Evolutionary conservation across 306 rosid genomes (phyloP).

Genomic region (Vachellia collinsii): DNA sequence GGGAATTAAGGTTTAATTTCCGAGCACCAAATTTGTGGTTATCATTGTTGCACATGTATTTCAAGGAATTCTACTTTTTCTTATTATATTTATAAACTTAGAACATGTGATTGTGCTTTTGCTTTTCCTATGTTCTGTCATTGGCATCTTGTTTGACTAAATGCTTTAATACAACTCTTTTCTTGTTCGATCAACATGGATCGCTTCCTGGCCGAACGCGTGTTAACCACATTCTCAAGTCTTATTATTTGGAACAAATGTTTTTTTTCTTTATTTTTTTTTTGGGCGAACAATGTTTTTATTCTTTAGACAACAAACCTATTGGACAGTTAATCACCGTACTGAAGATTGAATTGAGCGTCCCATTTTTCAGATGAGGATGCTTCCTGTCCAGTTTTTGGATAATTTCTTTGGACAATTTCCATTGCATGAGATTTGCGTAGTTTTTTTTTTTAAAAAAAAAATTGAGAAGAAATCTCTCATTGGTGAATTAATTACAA

Average conservation of each 20-base stretch:
- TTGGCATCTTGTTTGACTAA: constrained; percentile 24
- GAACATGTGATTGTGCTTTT: constrained; percentile 1
- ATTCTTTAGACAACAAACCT: background rate
- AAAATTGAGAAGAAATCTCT: too few relatives aligned
- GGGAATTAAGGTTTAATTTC: constrained; percentile 42
- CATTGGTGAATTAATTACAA: too few relatives aligned
- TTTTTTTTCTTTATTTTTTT: too few relatives aligned
- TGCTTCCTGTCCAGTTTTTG: background rate
- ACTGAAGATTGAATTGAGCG: constrained; percentile 34
- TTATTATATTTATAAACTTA: constrained; percentile 40
- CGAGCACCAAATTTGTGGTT: constrained; percentile 15
- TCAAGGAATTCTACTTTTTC: background rate
- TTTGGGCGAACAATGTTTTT: too few relatives aligned
- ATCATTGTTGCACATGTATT: background rate
- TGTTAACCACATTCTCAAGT: background rate
- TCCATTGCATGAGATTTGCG: background rate
- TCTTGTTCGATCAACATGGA: background rate
- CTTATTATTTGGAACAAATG: background rate
- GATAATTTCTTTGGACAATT: background rate
- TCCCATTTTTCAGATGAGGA: constrained; percentile 17
- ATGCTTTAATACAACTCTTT: background rate
- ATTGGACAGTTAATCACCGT: constrained; percentile 33
- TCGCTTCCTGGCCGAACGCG: background rate
- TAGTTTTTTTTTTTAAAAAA: background rate
- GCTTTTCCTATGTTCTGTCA: constrained; percentile 24